Evolutionary conservation across 2,329 filamentous ascomycete species (phyloP), one percentile per base, ranked within the genome.

Genomic region (Phaeomoniella chlamydospora): DNA sequence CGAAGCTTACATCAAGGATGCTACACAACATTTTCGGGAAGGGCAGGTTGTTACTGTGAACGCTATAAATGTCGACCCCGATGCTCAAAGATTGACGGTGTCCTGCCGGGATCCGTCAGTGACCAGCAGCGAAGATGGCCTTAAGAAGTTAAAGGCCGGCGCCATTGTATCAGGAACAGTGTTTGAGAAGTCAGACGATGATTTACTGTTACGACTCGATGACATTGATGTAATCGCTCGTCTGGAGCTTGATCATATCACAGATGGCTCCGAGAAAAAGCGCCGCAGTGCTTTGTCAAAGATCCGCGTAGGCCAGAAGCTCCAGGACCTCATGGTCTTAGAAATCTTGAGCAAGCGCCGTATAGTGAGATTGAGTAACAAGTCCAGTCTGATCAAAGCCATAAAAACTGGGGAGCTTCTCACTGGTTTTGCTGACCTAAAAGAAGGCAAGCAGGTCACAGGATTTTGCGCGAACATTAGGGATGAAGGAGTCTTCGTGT

Each of bases 21-120:
- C 90, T 3, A 74, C 73, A 32, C 77, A 92, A 50, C 87, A 96
- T 58, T 98, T 98, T 64, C 77, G 80, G 22, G 61, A 77, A 31
- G 92, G 90, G 1, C 90, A 98, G 55, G 88, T 93, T 2, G 80
- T 98, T 45, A 92, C 76, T 49, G 82, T 94, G 14, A 83, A 88
- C 49, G 76, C 92, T n/a, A 58, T 94, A 19, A 81, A 79, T 34
- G 75, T 94, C 34, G 77, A 93, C 46, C 64, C 76, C 1, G 74
- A 80, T 39, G 65, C 72, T 29, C 68, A 70, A 41, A 78, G 80
- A 45, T 72, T 98, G 44, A 74, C 84, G 26, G 82, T 98, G 3
- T 93, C 88, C 14, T 98, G 90, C 68, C 94, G 93, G 58, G 86
- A 94, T 46, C 82, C 83, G 5, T 74, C 77, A 16, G 74, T 74